Base-by-base conservation (phyloP, 108 stramenopile species). In the Cyclotella kingstonii region DNA sequence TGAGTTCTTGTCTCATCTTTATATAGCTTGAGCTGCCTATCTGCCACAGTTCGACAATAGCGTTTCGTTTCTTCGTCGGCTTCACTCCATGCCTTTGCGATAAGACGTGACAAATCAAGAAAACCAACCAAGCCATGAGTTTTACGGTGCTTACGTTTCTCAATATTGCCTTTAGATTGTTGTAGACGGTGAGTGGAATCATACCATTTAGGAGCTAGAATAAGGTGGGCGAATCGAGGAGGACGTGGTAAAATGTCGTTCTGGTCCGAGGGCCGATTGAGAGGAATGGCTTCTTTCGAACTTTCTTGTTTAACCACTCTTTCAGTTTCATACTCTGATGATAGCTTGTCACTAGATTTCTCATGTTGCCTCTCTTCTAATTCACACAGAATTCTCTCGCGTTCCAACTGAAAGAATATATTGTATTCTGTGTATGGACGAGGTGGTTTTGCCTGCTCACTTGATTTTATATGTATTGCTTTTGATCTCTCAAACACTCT, bases 81-180 rank as follows among this genome's bases (percentile, higher is more conserved):
- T 35, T 82, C 70, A 68, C 70, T 28, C 78, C 84, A 56, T 53
- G 83, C 34, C 67, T 84, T 70, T 70, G 86, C 50, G 64, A 77
- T 59, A 29, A 55, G 62, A 38, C 55, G 54, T 14, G 71, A 64
- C 22, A 73, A 30, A 35, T 72, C 70, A 43, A 73, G 50, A 52
- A 73, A 73, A 5, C 71, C 63, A 2, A 73, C 63, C 4, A 73
- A 50, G 5, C 71, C 71, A 51, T 73, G 71, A 34, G 71, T 73
- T 48, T 73, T 73, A 15, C 71, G 62, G 45, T 73, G 71, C 41
- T 62, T 73, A 33, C 71, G 55, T 36, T 56, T 63, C 9, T 61
- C 41, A 29, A 64, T 73, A 19, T 62, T 73, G 9, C 25, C 26
- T 22, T 73, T 73, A 28, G 35, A 48, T 59, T 64, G 61, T 2